Conservation (phyloP, 2,329 filamentous ascomycete species). For the Cercospora nicotianae region DNA sequence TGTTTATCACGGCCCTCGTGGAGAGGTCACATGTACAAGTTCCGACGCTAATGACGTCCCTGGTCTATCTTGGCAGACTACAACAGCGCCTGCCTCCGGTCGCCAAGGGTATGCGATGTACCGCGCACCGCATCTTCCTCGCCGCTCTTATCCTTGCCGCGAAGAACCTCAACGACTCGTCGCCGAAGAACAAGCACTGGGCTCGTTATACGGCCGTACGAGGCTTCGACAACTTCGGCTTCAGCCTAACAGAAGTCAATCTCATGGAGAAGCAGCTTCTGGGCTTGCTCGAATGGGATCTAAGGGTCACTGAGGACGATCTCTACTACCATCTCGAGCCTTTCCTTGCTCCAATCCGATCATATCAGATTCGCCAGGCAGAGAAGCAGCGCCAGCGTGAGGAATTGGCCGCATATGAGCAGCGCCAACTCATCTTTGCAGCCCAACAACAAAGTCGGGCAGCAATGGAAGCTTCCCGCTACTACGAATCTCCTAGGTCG, state of each 20-base stretch:
- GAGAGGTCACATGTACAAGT: conserved; percentile 94
- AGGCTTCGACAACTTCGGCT: conserved; percentile 75
- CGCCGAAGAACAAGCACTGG: conserved; percentile 99
- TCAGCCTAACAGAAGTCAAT: conserved; percentile 94
- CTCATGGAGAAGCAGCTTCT: conserved; percentile 99
- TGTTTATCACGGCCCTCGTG: conserved; percentile 89
- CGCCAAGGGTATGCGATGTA: conserved; percentile 94
- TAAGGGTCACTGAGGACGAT: conserved; percentile 80
- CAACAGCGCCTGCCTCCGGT: conserved; percentile 84
- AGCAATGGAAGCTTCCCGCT: conserved; percentile 30
- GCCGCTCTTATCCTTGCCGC: conserved; percentile 81
- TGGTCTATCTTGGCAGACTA: conserved; percentile 88
- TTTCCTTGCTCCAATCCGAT: conserved; percentile 83
- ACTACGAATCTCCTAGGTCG: conserved; percentile 43
- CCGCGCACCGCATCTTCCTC: conserved; percentile 95
- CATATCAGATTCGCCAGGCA: conserved; percentile 55
- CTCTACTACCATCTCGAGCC: conserved; percentile 83
- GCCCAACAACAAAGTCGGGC: conserved; percentile 41
- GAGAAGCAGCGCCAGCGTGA: conserved; percentile 52
- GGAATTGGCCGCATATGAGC: conserved; percentile 38
- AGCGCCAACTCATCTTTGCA: conserved; percentile 39
- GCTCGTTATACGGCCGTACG: conserved; percentile 83
- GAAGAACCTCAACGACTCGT: conserved; percentile 98
- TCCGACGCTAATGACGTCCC: conserved; percentile 91
- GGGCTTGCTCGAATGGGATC: conserved; percentile 91